Base-by-base conservation (phyloP, 2,329 filamentous ascomycete genomes). In the Seiridium cupressi region DNA sequence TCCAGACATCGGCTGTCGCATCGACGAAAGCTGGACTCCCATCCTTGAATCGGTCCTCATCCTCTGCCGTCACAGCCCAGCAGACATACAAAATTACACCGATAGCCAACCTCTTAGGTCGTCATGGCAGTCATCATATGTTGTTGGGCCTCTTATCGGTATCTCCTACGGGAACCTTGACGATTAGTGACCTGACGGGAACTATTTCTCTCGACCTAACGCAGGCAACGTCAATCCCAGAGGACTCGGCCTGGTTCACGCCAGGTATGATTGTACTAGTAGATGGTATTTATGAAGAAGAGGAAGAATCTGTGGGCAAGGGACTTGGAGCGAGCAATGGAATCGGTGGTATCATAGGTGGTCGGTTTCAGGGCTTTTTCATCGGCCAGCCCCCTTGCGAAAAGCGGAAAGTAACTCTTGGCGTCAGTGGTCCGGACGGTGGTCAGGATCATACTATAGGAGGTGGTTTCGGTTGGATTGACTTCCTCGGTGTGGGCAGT, bases 211-310 rank as follows among this genome's bases (percentile, higher is more conserved):
- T 99, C 1, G 93, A 98, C 66, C 77, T 98, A 9, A 84, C 87
- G 26, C 90, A 94, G 69, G 92, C 94, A 0, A 87, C 88, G 31
- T 87, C 90, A 11, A 89, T 97, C 59, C 93, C 93, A 0, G 88
- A 92, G 62, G 89, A 94, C 70, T 92, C 91, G 32, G 89, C 91
- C 3, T 99, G 93, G 90, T 97, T 97, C 70, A 88, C 89, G 4
- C 93, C 95, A 0, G 96, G 96, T 3, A 98, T 98, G 93, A 91
- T 99, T 53, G 91, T 98, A 3, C 83, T 99, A 0, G 87, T 97
- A 0, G 95, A 99, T 69, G 95, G 95, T 5, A 88, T 94, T n/a
- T 99, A 99, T 70, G 93, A 97, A 72, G 95, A 98, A 73, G 93
- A 97, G 67, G 92, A 93, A 62, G 84, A 88, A 63, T 88, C 86